Percentiles rank a stretch among this genome's conserved stretches.
phyloP scores from a whole-genome alignment of 1,139 yeast species.

The Yamadazyma trypodendri region DNA sequence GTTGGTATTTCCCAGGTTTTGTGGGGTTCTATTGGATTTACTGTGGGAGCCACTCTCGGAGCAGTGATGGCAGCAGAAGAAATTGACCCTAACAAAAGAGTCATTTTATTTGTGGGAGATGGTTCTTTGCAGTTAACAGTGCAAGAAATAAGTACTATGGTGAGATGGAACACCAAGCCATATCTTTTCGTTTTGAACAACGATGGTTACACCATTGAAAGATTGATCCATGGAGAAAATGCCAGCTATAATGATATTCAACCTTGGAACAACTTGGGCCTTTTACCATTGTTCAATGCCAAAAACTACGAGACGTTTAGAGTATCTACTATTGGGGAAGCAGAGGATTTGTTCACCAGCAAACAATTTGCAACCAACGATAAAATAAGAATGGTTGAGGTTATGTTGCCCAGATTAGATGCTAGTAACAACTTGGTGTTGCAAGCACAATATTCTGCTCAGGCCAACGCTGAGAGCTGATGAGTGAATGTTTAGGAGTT shows the following conservation, averaged over 20 bases:
- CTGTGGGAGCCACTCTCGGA: slow-evolving; percentile 83
- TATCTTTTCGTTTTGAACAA: slow-evolving; percentile 82
- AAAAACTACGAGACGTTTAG: slow-evolving; percentile 54
- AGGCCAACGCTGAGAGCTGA: slow-evolving; percentile 40
- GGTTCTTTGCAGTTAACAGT: slow-evolving; percentile 88
- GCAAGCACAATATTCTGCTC: slow-evolving; percentile 78
- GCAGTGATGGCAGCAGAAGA: slow-evolving; percentile 85
- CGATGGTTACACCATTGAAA: slow-evolving; percentile 86
- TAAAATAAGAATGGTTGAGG: slow-evolving; percentile 74
- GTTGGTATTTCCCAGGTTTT: slow-evolving; percentile 83
- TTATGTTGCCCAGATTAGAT: slow-evolving; percentile 77
- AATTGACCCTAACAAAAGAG: slow-evolving; percentile 66
- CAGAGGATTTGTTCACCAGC: slow-evolving; percentile 56
- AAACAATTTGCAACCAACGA: slow-evolving; percentile 56
- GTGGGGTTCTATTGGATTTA: slow-evolving; percentile 90
- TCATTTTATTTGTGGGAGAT: slow-evolving; percentile 81
- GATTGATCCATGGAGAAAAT: slow-evolving; percentile 78
- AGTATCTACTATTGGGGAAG: slow-evolving; percentile 65
- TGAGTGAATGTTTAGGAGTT: background rate
- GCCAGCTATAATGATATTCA: slow-evolving; percentile 81
- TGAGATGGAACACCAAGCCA: slow-evolving; percentile 77
- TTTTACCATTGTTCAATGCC: slow-evolving; percentile 74
- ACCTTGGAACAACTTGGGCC: slow-evolving; percentile 72
- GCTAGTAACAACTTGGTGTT: slow-evolving; percentile 68
- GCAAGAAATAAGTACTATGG: slow-evolving; percentile 82